These are phyloP conservation scores for Gastrolobium bilobum DNA, from an alignment of 306 rosid species.

Conservation along the genomic window DNA sequence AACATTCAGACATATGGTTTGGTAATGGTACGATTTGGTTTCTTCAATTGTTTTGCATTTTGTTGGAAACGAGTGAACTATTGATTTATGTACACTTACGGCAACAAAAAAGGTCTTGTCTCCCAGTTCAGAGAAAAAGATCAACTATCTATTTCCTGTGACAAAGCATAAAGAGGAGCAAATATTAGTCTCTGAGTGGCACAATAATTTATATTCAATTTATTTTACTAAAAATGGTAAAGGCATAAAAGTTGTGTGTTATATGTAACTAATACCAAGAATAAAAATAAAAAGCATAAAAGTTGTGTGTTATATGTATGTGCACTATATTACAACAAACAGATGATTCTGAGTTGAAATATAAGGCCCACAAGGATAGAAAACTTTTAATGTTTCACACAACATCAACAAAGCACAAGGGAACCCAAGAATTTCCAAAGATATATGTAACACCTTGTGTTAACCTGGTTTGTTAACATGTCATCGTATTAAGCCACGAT, in stretches of 20 bases:
- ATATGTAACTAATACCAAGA: neutral
- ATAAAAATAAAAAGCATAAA: too few species aligned
- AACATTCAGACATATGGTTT: too few species aligned
- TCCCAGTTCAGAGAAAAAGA: slow-evolving; percentile 96
- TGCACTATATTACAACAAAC: too few species aligned
- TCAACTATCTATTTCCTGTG: slow-evolving; percentile 94
- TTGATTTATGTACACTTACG: slow-evolving; percentile 60
- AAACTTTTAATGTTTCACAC: too few species aligned
- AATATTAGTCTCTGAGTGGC: slow-evolving; percentile 35
- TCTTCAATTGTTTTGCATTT: slow-evolving; percentile 25
- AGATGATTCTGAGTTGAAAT: too few species aligned
- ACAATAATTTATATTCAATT: slow-evolving; percentile 26
- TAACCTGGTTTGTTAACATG: too few species aligned
- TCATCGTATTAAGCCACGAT: too few species aligned
- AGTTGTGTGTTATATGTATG: too few species aligned
- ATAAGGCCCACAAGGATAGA: too few species aligned
- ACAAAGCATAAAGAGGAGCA: slow-evolving; percentile 46
- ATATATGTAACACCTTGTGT: too few species aligned
- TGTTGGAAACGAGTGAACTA: slow-evolving; percentile 3
- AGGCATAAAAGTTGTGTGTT: slow-evolving; percentile 7
- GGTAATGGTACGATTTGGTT: neutral
- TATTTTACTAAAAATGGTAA: neutral
- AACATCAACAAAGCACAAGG: too few species aligned
- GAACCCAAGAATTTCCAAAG: too few species aligned
- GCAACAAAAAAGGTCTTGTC: slow-evolving; percentile 99